These are phyloP conservation scores for Stephanodiscus minutulus DNA, from an alignment of 108 stramenopile species.

Conservation along the genomic window DNA sequence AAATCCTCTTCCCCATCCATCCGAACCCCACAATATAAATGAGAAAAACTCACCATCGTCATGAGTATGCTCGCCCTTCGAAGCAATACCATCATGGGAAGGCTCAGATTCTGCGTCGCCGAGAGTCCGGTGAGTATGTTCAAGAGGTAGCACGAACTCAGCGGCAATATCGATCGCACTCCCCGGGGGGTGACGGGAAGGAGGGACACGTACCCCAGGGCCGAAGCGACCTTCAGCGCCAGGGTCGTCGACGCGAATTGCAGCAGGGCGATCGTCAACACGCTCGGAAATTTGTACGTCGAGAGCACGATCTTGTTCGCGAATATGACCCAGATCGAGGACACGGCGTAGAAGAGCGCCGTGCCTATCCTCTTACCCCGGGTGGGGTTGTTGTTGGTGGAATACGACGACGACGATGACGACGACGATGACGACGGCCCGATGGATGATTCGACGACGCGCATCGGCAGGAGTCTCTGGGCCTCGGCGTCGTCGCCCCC, in stretches of 20 bases:
- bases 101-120: slow-evolving; percentile 56
- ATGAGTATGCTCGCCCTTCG: slow-evolving; percentile 66
- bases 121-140: slow-evolving; percentile 69
- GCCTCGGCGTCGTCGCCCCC: background rate
- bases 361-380: slow-evolving; percentile 44
- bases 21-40: too few species aligned
- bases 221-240: slow-evolving; percentile 30
- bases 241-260: slow-evolving; percentile 56
- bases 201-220: slow-evolving; percentile 40
- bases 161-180: slow-evolving; percentile 46
- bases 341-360: slow-evolving; percentile 47
- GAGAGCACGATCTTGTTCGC: slow-evolving; percentile 55
- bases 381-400: too few species aligned
- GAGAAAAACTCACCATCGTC: slow-evolving; percentile 54
- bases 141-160: slow-evolving; percentile 62
- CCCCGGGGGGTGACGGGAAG: slow-evolving; percentile 32
- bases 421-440: background rate
- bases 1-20: background rate
- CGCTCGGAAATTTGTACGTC: slow-evolving; percentile 43
- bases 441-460: background rate
- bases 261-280: slow-evolving; percentile 42
- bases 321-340: slow-evolving; percentile 50
- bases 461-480: background rate
- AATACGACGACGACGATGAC: background rate
- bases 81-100: slow-evolving; percentile 78